Conservation (phyloP, 1,139 yeast genomes). For the Starmera stellimalicola region DNA sequence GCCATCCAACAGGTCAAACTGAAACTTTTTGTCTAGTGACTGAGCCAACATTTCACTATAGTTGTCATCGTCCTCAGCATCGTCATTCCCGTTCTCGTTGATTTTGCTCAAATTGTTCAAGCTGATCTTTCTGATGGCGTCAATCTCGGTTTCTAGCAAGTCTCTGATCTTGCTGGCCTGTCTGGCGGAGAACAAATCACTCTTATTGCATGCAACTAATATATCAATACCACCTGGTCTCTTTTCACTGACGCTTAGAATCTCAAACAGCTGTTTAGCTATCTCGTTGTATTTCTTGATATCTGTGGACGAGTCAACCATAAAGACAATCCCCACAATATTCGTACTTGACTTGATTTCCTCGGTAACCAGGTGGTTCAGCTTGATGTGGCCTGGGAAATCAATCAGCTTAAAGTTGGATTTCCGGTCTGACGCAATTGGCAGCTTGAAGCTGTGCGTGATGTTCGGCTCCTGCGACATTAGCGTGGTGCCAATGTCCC, state of each 20-base stretch:
- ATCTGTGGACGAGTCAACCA: constrained; percentile 54
- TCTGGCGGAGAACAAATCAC: constrained; percentile 74
- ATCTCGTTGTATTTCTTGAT: constrained; percentile 35
- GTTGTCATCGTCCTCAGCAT: constrained; percentile 24
- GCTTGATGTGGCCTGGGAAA: constrained; percentile 79
- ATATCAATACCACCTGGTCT: constrained; percentile 57
- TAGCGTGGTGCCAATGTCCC: constrained; percentile 28
- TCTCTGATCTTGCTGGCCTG: constrained; percentile 53
- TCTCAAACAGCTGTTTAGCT: constrained; percentile 45
- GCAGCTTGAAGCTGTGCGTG: constrained; percentile 26
- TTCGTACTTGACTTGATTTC: constrained; percentile 34
- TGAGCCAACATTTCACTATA: constrained; percentile 36
- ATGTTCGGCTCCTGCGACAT: constrained; percentile 36
- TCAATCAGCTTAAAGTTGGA: constrained; percentile 47
- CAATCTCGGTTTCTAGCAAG: constrained; percentile 56
- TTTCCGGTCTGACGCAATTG: constrained; percentile 21
- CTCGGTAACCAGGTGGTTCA: constrained; percentile 41
- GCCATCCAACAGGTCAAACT: constrained; percentile 62
- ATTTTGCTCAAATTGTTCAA: constrained; percentile 17
- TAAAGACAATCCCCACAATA: constrained; percentile 54
- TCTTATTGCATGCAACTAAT: constrained; percentile 72
- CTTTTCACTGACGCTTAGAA: constrained; percentile 49
- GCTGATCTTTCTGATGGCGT: constrained; percentile 40
- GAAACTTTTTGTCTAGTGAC: constrained; percentile 31
- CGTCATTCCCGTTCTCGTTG: constrained; percentile 18